These are phyloP conservation scores for Colletotrichum sansevieriae DNA, from an alignment of 2,329 filamentous ascomycete genomes.

Conservation along the genomic window DNA sequence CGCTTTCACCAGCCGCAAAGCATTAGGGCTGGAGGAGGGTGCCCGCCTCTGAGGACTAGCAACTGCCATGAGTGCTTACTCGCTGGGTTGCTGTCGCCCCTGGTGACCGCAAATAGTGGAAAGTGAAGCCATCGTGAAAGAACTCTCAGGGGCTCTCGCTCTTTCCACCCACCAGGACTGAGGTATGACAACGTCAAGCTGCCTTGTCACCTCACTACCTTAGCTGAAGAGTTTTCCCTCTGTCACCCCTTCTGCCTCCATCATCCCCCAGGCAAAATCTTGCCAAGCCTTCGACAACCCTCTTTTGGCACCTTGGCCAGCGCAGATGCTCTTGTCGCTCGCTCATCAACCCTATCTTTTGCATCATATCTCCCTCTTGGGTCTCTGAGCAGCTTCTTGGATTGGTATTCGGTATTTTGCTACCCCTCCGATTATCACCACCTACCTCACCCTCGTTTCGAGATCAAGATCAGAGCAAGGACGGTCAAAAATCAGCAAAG, in stretches of 20 bases:
- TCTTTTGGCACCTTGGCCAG: slow-evolving; percentile 21
- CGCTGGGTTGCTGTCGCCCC: slow-evolving; percentile 1
- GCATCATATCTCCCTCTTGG: slow-evolving; percentile 37
- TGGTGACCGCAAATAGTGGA: slow-evolving; percentile 23
- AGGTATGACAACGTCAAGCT: slow-evolving; percentile 16
- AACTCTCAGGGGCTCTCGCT: slow-evolving; percentile 16
- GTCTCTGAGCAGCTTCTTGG: slow-evolving; percentile 34
- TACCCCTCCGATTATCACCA: slow-evolving; percentile 36
- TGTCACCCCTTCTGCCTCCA: slow-evolving; percentile 9
- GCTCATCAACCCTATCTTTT: slow-evolving; percentile 29
- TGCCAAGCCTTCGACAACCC: slow-evolving; percentile 23
- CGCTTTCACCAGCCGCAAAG: slow-evolving; percentile 15
- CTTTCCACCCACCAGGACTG: slow-evolving; percentile 7
- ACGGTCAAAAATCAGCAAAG: background rate
- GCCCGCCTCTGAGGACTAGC: slow-evolving; percentile 20
- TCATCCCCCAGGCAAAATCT: slow-evolving; percentile 4
- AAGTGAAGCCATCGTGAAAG: slow-evolving; percentile 29
- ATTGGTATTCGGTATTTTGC: slow-evolving; percentile 33
- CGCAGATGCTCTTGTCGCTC: slow-evolving; percentile 13
- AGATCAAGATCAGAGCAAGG: slow-evolving; percentile 25
- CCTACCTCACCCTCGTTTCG: slow-evolving; percentile 34
- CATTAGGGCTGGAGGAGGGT: slow-evolving; percentile 9
- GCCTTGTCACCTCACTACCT: slow-evolving; percentile 10
- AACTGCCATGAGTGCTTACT: background rate
- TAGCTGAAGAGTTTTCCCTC: slow-evolving; percentile 15